phyloP scores from a whole-genome alignment of 352 stramenopile species.

The Hyaloperonospora brassicae region DNA sequence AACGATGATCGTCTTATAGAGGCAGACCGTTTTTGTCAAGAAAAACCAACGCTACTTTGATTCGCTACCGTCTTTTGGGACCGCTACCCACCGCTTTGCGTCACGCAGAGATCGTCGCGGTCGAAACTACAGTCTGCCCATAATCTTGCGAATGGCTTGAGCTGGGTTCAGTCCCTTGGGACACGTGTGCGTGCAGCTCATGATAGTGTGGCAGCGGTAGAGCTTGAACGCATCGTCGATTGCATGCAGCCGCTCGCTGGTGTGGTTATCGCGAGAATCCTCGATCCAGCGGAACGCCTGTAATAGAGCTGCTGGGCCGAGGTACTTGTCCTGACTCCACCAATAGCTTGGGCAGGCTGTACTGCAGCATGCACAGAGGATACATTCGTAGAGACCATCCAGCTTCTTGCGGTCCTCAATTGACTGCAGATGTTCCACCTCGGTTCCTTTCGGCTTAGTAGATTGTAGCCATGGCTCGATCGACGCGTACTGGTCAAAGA shows the following conservation, averaged over 20 bases:
- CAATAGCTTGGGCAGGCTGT: conserved; percentile 99
- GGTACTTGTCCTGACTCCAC: conserved; percentile 97
- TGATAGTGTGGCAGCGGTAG: conserved; percentile 99
- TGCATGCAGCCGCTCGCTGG: conserved; percentile 89
- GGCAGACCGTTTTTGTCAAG: too few relatives aligned
- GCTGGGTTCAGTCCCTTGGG: conserved; percentile 99
- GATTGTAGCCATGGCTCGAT: conserved; percentile 99
- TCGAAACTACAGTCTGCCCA: conserved; percentile 80
- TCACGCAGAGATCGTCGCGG: too few relatives aligned
- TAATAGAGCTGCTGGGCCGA: conserved; percentile 86
- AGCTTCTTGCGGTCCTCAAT: conserved; percentile 98
- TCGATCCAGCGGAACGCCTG: conserved; percentile 98
- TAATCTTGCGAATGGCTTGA: conserved; percentile 98
- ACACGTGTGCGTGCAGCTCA: conserved; percentile 99
- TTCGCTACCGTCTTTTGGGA: too few relatives aligned
- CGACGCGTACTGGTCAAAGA: conserved; percentile 95
- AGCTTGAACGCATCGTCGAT: conserved; percentile 99
- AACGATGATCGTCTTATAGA: neutral
- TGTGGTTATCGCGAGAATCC: conserved; percentile 96
- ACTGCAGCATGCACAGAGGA: conserved; percentile 99
- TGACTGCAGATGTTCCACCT: conserved; percentile 82
- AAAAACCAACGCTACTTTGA: too few relatives aligned
- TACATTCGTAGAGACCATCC: conserved; percentile 99
- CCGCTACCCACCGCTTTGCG: too few relatives aligned
- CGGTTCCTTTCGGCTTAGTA: conserved; percentile 75